Evolutionary conservation across 2,329 filamentous ascomycete species (phyloP).

Genomic region (Cladophialophora psammophila): DNA sequence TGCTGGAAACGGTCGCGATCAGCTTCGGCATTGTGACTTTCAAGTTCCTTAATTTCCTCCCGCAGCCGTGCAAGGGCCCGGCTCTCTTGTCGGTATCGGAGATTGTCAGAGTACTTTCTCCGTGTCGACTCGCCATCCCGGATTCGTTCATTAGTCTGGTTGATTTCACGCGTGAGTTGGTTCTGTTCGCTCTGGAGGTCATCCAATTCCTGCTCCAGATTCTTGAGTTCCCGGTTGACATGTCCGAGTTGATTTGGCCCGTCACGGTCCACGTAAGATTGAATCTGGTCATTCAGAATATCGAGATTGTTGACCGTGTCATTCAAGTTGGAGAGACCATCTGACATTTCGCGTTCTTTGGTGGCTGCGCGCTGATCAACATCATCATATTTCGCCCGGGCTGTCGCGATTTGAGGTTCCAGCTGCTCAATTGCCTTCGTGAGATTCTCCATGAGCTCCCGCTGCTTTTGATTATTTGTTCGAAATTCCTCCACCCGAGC

Average conservation of each 20-base stretch:
- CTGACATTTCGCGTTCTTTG: conserved; percentile 74
- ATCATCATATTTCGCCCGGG: conserved; percentile 78
- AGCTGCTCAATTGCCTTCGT: conserved; percentile 78
- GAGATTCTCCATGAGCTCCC: conserved; percentile 70
- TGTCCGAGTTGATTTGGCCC: conserved; percentile 74
- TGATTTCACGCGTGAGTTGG: conserved; percentile 72
- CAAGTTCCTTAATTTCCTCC: conserved; percentile 74
- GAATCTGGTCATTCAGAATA: conserved; percentile 77
- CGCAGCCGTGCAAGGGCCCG: conserved; percentile 72
- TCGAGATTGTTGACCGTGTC: conserved; percentile 79
- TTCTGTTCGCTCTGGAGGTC: conserved; percentile 72
- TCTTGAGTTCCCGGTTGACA: conserved; percentile 73
- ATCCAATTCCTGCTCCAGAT: conserved; percentile 70
- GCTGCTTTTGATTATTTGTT: conserved; percentile 71
- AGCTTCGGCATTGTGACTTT: conserved; percentile 79
- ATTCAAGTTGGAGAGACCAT: conserved; percentile 73
- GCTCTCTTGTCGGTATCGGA: conserved; percentile 80
- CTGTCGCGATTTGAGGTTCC: conserved; percentile 76
- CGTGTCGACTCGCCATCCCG: conserved; percentile 82
- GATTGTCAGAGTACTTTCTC: conserved; percentile 86
- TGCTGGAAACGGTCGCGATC: conserved; percentile 77
- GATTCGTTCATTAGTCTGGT: conserved; percentile 78
- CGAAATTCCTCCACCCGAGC: conserved; percentile 77
- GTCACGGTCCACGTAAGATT: conserved; percentile 76
- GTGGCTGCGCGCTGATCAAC: conserved; percentile 73